These are phyloP conservation scores for Calocybe gambosa DNA, from an alignment of 1,284 basidiomycete species.

Conservation along the genomic window DNA sequence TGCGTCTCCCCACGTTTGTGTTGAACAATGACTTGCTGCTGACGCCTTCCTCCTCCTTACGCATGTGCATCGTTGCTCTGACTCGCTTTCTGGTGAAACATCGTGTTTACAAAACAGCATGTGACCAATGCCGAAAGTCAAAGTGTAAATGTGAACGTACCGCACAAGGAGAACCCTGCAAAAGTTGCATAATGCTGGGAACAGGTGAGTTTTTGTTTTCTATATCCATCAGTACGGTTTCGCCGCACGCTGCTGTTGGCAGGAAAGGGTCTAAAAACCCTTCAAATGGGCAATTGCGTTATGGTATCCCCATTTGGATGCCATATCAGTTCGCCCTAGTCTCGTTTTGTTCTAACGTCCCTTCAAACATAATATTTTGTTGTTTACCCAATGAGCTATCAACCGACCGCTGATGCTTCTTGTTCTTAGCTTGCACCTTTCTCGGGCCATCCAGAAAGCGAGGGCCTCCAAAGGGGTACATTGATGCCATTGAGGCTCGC, in stretches of 20 bases:
- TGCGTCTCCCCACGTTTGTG: constrained; percentile 18
- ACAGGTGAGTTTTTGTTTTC: constrained; percentile 44
- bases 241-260: background rate
- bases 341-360: background rate
- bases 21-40: background rate
- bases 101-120: constrained; percentile 36
- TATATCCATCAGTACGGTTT: constrained; percentile 4
- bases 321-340: background rate
- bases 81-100: constrained; percentile 11
- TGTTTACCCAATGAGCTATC: constrained; percentile 2
- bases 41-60: background rate
- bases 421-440: constrained; percentile 64
- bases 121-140: constrained; percentile 76
- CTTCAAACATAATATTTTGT: background rate
- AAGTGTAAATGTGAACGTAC: constrained; percentile 73
- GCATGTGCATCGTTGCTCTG: constrained; percentile 5
- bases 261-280: background rate
- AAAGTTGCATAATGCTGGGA: constrained; percentile 65
- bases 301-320: constrained; percentile 6
- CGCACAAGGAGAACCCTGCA: constrained; percentile 52
- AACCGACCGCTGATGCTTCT: background rate
- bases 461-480: constrained; percentile 84
- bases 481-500: constrained; percentile 84
- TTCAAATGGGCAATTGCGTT: constrained; percentile 4
- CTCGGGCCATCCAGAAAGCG: constrained; percentile 77